Conservation (phyloP, 331 rosid species). For the Telfairia occidentalis region DNA sequence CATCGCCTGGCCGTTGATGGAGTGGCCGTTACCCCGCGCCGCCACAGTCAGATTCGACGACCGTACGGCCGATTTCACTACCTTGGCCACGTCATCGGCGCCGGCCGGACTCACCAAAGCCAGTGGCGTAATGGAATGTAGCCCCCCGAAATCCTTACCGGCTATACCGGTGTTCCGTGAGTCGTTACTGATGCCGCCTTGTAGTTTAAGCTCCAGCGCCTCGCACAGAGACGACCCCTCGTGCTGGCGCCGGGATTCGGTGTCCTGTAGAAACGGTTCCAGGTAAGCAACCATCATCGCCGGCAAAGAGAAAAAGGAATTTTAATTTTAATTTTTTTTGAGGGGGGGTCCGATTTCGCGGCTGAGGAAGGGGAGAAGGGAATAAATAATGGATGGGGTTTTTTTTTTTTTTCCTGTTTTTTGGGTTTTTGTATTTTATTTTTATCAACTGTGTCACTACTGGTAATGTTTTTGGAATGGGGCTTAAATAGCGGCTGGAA, state of each 20-base stretch:
- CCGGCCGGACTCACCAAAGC: slow-evolving; percentile 36
- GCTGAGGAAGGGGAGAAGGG: not conserved
- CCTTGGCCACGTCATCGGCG: slow-evolving; percentile 33
- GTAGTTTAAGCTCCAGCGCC: slow-evolving; percentile 28
- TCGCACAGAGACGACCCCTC: slow-evolving; percentile 27
- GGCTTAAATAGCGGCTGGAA: slow-evolving; percentile 39
- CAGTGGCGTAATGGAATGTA: slow-evolving; percentile 32
- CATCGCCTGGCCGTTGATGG: slow-evolving; percentile 92
- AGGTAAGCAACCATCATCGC: slow-evolving; percentile 64
- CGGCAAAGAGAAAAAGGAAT: not conserved
- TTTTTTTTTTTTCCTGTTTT: not conserved
- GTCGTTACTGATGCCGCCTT: slow-evolving; percentile 20
- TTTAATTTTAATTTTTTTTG: not conserved
- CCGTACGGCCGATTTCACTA: slow-evolving; percentile 26
- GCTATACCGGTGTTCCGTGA: slow-evolving; percentile 25
- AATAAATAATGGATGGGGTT: not conserved
- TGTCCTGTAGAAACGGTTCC: slow-evolving; percentile 46
- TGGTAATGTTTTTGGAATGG: slow-evolving; percentile 15
- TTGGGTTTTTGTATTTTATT: not conserved
- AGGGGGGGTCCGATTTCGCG: not conserved
- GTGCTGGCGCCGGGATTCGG: slow-evolving; percentile 35
- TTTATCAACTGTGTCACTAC: not conserved
- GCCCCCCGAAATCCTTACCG: slow-evolving; percentile 65
- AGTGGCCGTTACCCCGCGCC: slow-evolving; percentile 87
- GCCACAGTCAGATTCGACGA: slow-evolving; percentile 58